Percentiles rank a stretch among this genome's conserved stretches.
Conservation (phyloP, 1,284 basidiomycete genomes). For the Tilletia caries region DNA sequence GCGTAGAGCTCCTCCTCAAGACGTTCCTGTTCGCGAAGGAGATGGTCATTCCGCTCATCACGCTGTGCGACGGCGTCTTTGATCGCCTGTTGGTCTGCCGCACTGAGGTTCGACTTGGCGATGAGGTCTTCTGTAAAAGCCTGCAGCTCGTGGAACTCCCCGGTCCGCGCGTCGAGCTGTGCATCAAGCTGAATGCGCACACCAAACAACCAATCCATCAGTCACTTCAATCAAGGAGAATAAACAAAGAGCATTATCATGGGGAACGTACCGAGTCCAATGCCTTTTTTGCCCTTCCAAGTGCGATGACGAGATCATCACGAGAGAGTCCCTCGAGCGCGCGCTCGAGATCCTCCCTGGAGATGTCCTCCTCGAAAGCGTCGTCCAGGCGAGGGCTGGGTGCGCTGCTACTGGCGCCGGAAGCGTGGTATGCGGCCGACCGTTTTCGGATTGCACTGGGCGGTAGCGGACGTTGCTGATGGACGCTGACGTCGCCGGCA, state of each 20-base stretch:
- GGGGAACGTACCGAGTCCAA: conserved; percentile 29
- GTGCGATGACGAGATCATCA: conserved; percentile 38
- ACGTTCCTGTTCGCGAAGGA: conserved; percentile 40
- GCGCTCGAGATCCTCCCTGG: conserved; percentile 37
- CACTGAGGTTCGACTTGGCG: conserved; percentile 25
- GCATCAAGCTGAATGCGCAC: conserved; percentile 26
- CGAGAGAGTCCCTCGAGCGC: conserved; percentile 34
- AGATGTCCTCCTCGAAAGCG: conserved; percentile 26
- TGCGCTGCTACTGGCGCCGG: not conserved
- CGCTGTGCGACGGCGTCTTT: conserved; percentile 29
- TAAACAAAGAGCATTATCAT: too few relatives aligned
- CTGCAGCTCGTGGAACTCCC: conserved; percentile 33
- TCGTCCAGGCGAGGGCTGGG: conserved; percentile 8
- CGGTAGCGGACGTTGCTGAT: not conserved
- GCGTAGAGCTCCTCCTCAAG: conserved; percentile 39
- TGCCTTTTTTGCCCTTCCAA: conserved; percentile 41
- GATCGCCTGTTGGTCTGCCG: conserved; percentile 25
- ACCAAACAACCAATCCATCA: not conserved
- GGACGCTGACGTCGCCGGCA: not conserved
- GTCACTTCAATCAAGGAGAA: not conserved
- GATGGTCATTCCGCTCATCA: conserved; percentile 41
- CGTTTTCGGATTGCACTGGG: not conserved
- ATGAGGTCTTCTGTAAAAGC: conserved; percentile 21
- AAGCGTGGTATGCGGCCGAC: not conserved
- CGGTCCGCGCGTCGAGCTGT: conserved; percentile 27